Conservation (phyloP, 2,329 filamentous ascomycete species). For the Beauveria brongniartii region DNA sequence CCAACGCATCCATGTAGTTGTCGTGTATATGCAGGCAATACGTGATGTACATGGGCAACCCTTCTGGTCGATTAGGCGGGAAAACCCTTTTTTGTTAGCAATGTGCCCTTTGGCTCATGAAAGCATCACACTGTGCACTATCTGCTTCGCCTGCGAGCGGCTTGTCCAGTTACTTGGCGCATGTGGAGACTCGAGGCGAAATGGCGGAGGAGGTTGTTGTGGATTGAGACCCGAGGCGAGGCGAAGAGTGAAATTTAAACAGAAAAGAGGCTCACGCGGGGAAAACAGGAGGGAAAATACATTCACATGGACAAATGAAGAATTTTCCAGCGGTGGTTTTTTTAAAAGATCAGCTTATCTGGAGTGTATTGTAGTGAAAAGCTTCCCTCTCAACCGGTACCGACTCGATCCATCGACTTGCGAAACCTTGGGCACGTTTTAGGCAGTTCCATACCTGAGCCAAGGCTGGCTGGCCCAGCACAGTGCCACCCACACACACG, state of each 20-base stretch:
- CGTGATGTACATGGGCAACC: not conserved
- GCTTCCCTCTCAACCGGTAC: not conserved
- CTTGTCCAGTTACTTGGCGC: slow-evolving; percentile 2
- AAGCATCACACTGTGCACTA: not conserved
- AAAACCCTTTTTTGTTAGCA: not conserved
- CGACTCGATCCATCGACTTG: slow-evolving; percentile 5
- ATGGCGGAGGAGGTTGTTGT: slow-evolving; percentile 7
- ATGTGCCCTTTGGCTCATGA: too few relatives aligned
- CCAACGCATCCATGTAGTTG: slow-evolving; percentile 4
- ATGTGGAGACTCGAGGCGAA: slow-evolving; percentile 6
- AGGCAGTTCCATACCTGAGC: slow-evolving; percentile 6
- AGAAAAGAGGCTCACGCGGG: not conserved
- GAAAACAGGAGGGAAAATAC: too few relatives aligned
- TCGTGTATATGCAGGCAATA: not conserved
- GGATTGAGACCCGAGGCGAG: not conserved
- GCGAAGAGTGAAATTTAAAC: not conserved
- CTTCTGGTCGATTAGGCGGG: not conserved
- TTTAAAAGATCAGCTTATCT: too few relatives aligned
- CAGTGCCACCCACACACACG: not conserved
- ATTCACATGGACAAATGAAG: not conserved
- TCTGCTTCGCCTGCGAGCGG: not conserved
- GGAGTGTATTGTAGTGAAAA: not conserved
- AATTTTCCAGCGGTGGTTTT: too few relatives aligned
- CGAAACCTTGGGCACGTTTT: slow-evolving; percentile 11
- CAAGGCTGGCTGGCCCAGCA: not conserved